A percentile compares a stretch with the other conserved stretches of the same genome.
phyloP scores from a whole-genome alignment of 1,139 yeast species.

The Yamadazyma atlantica region DNA sequence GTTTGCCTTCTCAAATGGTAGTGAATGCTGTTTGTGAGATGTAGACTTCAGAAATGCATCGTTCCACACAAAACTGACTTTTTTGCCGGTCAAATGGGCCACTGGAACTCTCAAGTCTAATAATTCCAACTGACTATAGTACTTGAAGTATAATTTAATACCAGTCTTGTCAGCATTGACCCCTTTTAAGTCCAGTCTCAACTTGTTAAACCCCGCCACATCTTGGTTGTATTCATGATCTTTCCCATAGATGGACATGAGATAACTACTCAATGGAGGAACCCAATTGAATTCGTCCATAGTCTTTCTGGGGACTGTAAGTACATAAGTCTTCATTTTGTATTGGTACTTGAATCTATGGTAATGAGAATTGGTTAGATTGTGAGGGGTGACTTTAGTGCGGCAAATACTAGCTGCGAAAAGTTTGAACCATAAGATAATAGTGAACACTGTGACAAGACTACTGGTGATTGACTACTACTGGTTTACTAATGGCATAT shows the following conservation, averaged over 20 bases:
- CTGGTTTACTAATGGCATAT: too few relatives aligned
- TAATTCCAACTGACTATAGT: slow-evolving; percentile 81
- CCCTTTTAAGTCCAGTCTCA: slow-evolving; percentile 64
- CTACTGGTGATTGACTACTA: too few relatives aligned
- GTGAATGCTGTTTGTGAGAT: slow-evolving; percentile 47
- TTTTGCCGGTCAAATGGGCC: slow-evolving; percentile 49
- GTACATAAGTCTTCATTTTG: slow-evolving; percentile 37
- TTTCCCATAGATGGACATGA: slow-evolving; percentile 64
- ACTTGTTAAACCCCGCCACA: slow-evolving; percentile 51
- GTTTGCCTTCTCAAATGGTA: slow-evolving; percentile 90
- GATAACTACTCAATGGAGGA: slow-evolving; percentile 58
- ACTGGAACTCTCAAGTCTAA: slow-evolving; percentile 76
- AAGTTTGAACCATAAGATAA: too few relatives aligned
- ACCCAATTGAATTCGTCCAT: slow-evolving; percentile 68
- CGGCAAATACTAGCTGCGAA: too few relatives aligned
- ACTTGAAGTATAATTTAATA: slow-evolving; percentile 57
- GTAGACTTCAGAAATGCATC: slow-evolving; percentile 59
- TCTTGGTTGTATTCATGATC: slow-evolving; percentile 59
- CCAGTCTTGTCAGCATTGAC: slow-evolving; percentile 52
- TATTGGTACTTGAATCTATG: background rate
- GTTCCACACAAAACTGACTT: slow-evolving; percentile 73
- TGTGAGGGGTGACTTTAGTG: background rate
- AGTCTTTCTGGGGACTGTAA: slow-evolving; percentile 47
- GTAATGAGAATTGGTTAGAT: background rate
- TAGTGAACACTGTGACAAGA: too few relatives aligned